Base-by-base conservation (phyloP, 139 green algal species). In the Yamagishiella unicocca region DNA sequence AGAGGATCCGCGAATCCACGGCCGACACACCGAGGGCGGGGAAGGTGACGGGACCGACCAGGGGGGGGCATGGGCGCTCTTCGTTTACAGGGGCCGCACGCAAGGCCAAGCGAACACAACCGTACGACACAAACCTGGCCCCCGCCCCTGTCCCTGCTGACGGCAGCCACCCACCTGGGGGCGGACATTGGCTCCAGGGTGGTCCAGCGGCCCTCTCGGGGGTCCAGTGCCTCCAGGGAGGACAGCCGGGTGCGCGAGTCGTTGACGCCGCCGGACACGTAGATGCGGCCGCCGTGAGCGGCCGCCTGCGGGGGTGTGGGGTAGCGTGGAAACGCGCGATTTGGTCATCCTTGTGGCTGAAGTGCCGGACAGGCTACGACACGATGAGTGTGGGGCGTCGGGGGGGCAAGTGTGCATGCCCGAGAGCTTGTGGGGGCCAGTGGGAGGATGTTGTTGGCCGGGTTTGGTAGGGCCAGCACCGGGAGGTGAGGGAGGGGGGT, bases 201-300 rank as follows among this genome's bases (percentile, higher is more conserved):
- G 14, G 38, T 46, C 95, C 95, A 97, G 40, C 71, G 61, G 21
- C 94, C 91, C 84, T 96, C 94, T 1, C 95, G 74, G 0, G 93
- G 94, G 88, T 97, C 95, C 14, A 92, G 82, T 2, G 93, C 95
- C 89, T 96, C 94, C 31, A 95, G 89, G 1, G 61, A 88, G 29
- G 53, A 50, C 40, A 95, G 89, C 9, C 92, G 87, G 38, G 85
- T 82, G 45, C 92, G 86, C 19, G 54, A 70, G 10, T 81, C 88
- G 14, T 89, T 92, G 71, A 96, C 90, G 21, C 95, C 95, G 29
- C 95, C 95, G n/a, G 93, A 84, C 21, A 92, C 93, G 37, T 93
- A 92, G 40, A 97, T 67, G 21, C 94, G 90, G 0, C 95, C 94
- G 76, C 85, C 85, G 72, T 90, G 66, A 58, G 88, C 77, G 4